phyloP scores from a whole-genome alignment of 805 yeast genomes.

The Candida oleophila region DNA sequence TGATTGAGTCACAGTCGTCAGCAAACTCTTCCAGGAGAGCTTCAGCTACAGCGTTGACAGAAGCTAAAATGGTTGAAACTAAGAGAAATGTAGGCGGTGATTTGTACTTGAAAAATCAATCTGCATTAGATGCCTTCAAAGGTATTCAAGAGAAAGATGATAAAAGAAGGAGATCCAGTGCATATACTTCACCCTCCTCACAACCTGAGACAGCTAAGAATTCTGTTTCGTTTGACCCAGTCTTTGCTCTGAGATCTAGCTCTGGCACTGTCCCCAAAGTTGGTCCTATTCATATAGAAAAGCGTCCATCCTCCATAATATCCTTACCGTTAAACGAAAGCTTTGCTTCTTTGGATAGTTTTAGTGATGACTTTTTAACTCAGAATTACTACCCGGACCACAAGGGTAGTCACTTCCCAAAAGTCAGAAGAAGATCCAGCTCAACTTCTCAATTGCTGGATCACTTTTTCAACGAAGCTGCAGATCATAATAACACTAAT shows the following conservation, averaged over 20 bases:
- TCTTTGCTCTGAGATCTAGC: background rate
- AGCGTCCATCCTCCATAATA: slow-evolving; percentile 61
- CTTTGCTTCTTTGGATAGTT: slow-evolving; percentile 75
- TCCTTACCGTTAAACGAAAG: slow-evolving; percentile 69
- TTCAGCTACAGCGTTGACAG: slow-evolving; percentile 26
- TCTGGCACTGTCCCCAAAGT: slow-evolving; percentile 19
- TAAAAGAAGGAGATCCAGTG: slow-evolving; percentile 35
- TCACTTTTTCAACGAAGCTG: background rate
- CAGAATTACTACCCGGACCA: slow-evolving; percentile 23
- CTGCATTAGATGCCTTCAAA: slow-evolving; percentile 42
- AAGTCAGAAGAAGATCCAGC: slow-evolving; percentile 4
- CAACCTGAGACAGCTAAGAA: slow-evolving; percentile 16
- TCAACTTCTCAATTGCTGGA: slow-evolving; percentile 3
- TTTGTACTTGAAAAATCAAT: slow-evolving; percentile 40
- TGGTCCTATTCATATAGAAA: slow-evolving; percentile 32
- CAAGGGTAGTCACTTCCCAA: background rate
- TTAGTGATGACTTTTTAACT: slow-evolving; percentile 55
- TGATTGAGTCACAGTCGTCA: slow-evolving; percentile 28
- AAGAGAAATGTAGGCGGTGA: slow-evolving; percentile 47
- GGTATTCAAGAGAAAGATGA: slow-evolving; percentile 43
- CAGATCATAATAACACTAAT: background rate
- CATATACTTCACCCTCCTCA: slow-evolving; percentile 15
- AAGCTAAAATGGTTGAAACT: slow-evolving; percentile 45
- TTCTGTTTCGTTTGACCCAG: slow-evolving; percentile 12
- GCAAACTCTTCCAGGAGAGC: slow-evolving; percentile 28